Base-by-base conservation (phyloP, 345 rosid species). In the Acer yangbiense region DNA sequence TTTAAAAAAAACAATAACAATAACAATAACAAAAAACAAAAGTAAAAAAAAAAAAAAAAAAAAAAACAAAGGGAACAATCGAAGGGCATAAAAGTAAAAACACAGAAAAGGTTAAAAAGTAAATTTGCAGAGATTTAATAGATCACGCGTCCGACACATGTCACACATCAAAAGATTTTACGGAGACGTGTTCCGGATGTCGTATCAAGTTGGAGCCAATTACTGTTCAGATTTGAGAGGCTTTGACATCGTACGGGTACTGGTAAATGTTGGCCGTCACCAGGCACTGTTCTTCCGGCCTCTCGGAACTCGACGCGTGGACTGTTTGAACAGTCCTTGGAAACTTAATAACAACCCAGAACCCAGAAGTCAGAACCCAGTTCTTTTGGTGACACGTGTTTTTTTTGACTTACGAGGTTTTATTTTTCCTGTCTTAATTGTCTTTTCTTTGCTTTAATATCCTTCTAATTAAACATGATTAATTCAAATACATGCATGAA, bases 111-210 rank as follows among this genome's bases (percentile, higher is more conserved):
- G 41, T 44, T 7, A 43, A 43, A 43, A 43, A 9, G 46, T 43
- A 43, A 43, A 8, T 43, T 43, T 43, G 46, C 46, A 43, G 35
- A 27, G 20, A 27, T 20, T 54, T 32, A 48, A 27, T 9, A 21
- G 11, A 66, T 69, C 87, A 79, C 85, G 81, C 85, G 76, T 72
- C 80, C 76, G 82, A 80, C 80, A 76, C 10, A 69, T 69, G 78
- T 65, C 83, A 48, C 63, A 39, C 35, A 71, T 16, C 43, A 21
- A n/a, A n/a, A 73, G n/a, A 69, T 18, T 57, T 9, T 55, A 8
- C 23, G 62, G n/a, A 61, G 12, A n/a, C 77, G 79, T 84, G 68
- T 76, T 65, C 13, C 55, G 18, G 27, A 21, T 25, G 82, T 82
- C 83, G 46, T 0, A 79, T 79, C 82, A 6, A 12, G 3, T 52